Conservation (phyloP, 352 stramenopile species). For the Phytophthora vignae region DNA sequence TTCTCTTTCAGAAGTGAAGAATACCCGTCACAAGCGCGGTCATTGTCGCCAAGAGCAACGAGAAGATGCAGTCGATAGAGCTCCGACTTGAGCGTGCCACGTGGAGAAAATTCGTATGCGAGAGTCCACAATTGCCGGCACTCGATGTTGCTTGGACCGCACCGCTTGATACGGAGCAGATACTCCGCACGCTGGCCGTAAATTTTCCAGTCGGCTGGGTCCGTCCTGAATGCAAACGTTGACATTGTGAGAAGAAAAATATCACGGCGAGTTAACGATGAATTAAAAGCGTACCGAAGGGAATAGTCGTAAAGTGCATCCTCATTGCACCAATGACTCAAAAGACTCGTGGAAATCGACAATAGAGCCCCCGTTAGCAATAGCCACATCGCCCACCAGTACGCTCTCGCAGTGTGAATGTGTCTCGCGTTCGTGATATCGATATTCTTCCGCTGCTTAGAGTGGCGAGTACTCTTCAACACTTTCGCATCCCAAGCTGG, state of each 20-base stretch:
- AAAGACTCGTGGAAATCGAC: slow-evolving; percentile 28
- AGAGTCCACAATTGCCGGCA: slow-evolving; percentile 26
- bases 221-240: slow-evolving; percentile 17
- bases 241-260: neutral
- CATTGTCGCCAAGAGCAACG: slow-evolving; percentile 10
- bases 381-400: slow-evolving; percentile 3
- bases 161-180: slow-evolving; percentile 8
- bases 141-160: slow-evolving; percentile 4
- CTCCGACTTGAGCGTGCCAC: slow-evolving; percentile 28
- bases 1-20: slow-evolving; percentile 11
- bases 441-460: neutral
- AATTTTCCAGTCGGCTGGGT: slow-evolving; percentile 56
- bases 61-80: slow-evolving; percentile 32
- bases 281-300: slow-evolving; percentile 23
- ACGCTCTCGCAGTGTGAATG: neutral
- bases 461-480: too few species aligned
- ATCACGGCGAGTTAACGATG: neutral
- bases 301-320: slow-evolving; percentile 38
- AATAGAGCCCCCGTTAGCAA: slow-evolving; percentile 19
- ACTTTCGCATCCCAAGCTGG: neutral
- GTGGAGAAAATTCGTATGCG: slow-evolving; percentile 25
- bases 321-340: slow-evolving; percentile 46
- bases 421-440: neutral
- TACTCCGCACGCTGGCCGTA: slow-evolving; percentile 32
- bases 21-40: slow-evolving; percentile 27